phyloP scores from a whole-genome alignment of 139 green algal species.

The Desmodesmus armatus region DNA sequence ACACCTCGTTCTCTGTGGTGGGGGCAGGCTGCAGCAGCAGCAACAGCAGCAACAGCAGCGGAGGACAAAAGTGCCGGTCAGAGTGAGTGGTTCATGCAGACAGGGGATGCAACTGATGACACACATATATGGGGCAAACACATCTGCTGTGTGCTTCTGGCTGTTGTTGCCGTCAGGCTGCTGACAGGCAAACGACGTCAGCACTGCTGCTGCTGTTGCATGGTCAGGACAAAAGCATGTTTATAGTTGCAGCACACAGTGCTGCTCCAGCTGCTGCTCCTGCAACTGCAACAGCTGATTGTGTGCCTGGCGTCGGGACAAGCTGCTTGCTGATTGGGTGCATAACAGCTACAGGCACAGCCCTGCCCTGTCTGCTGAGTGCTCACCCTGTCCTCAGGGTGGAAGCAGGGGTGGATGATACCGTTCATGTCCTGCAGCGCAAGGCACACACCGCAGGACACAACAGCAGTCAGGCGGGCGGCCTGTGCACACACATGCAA shows the following conservation, averaged over 20 bases:
- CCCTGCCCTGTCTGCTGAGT: background rate
- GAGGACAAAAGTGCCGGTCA: background rate
- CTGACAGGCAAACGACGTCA: too few relatives aligned
- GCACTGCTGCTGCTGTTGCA: too few relatives aligned
- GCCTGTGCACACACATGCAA: background rate
- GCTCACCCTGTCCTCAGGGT: conserved; percentile 94
- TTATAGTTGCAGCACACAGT: too few relatives aligned
- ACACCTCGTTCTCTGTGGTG: conserved; percentile 97
- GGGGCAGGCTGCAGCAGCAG: conserved; percentile 74
- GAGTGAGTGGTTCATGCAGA: background rate
- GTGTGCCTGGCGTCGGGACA: background rate
- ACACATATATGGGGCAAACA: background rate
- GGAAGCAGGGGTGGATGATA: conserved; percentile 99
- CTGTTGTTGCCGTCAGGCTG: background rate
- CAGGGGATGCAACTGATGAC: background rate
- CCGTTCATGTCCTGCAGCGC: conserved; percentile 97
- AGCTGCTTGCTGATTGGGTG: too few relatives aligned
- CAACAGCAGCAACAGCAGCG: background rate
- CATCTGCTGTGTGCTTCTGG: background rate
- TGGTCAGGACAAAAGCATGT: too few relatives aligned
- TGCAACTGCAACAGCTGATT: background rate
- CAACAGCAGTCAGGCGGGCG: background rate
- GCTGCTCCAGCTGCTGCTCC: background rate
- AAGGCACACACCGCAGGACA: background rate
- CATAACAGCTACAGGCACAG: background rate